phyloP scores from a whole-genome alignment of 129 eudicot genomes.

The Smallanthus sonchifolius region DNA sequence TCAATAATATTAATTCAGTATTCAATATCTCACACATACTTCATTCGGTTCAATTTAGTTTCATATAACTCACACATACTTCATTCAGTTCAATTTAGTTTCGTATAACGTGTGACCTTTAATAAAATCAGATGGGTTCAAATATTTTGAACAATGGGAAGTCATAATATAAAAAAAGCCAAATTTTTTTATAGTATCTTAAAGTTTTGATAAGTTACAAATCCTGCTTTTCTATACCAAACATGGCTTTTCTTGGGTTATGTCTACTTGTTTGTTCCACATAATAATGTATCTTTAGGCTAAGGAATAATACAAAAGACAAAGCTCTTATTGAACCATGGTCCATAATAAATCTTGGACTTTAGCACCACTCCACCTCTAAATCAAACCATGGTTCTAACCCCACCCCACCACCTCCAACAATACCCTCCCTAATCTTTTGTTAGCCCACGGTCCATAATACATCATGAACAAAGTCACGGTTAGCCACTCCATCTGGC shows the following conservation, averaged over 20 bases:
- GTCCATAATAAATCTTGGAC: neutral
- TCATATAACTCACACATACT: no score
- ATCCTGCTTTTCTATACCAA: neutral
- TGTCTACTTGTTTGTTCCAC: conserved; percentile 7
- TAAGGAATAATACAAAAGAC: neutral
- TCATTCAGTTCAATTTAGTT: no score
- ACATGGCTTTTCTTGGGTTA: neutral
- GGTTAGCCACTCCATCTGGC: conserved; percentile 3
- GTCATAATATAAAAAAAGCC: neutral
- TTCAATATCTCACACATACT: no score
- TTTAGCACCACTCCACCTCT: neutral
- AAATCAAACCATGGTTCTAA: neutral
- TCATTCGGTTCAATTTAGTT: no score
- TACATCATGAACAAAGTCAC: neutral
- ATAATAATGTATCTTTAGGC: neutral
- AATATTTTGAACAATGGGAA: neutral
- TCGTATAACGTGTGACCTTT: no score
- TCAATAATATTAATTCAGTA: no score
- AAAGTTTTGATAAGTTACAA: neutral
- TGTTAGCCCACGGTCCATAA: conserved; percentile 11
- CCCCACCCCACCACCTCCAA: neutral
- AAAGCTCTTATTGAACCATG: conserved; percentile 11
- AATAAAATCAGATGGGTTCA: neutral
- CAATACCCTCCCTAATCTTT: neutral
- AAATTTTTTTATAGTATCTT: neutral